Evolutionary conservation across 2,329 filamentous ascomycete genomes (phyloP).

Genomic region (Beauveria sp.): DNA sequence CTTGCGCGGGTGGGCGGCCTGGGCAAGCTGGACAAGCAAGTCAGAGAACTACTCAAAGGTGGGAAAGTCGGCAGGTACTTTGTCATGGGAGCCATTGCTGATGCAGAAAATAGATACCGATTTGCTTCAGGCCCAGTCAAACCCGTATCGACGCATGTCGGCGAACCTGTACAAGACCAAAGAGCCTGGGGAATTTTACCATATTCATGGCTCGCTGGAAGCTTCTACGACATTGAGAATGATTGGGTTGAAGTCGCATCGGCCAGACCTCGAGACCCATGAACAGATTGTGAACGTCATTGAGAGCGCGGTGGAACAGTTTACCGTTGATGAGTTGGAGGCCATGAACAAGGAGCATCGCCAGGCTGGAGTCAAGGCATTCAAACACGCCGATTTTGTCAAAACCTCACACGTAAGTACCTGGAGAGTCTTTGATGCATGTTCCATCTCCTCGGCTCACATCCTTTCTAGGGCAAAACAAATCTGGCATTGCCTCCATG

Average conservation of each 20-base stretch:
- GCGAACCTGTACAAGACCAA: slow-evolving; percentile 66
- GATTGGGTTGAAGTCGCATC: slow-evolving; percentile 57
- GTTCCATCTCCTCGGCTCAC: slow-evolving; percentile 16
- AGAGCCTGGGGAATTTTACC: slow-evolving; percentile 59
- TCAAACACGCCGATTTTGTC: slow-evolving; percentile 52
- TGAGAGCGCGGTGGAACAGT: slow-evolving; percentile 48
- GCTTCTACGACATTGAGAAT: slow-evolving; percentile 62
- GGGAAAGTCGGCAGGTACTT: background rate
- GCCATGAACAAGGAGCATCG: slow-evolving; percentile 43
- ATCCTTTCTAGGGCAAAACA: slow-evolving; percentile 33
- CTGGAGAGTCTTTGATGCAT: background rate
- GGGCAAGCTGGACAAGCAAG: slow-evolving; percentile 29
- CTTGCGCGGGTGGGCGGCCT: slow-evolving; percentile 29
- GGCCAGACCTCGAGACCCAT: slow-evolving; percentile 54
- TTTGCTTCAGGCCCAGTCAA: slow-evolving; percentile 61
- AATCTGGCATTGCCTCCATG: slow-evolving; percentile 36
- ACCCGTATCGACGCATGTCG: slow-evolving; percentile 62
- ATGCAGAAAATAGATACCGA: slow-evolving; percentile 52
- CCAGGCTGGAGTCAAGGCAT: slow-evolving; percentile 53
- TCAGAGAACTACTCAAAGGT: slow-evolving; percentile 26
- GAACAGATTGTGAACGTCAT: slow-evolving; percentile 51
- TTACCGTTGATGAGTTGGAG: slow-evolving; percentile 49
- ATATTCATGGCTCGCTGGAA: slow-evolving; percentile 68
- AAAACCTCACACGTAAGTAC: slow-evolving; percentile 36
- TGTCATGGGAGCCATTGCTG: background rate